Evolutionary conservation across 2,329 filamentous ascomycete species (phyloP).

Genomic region (Fonsecaea erecta): DNA sequence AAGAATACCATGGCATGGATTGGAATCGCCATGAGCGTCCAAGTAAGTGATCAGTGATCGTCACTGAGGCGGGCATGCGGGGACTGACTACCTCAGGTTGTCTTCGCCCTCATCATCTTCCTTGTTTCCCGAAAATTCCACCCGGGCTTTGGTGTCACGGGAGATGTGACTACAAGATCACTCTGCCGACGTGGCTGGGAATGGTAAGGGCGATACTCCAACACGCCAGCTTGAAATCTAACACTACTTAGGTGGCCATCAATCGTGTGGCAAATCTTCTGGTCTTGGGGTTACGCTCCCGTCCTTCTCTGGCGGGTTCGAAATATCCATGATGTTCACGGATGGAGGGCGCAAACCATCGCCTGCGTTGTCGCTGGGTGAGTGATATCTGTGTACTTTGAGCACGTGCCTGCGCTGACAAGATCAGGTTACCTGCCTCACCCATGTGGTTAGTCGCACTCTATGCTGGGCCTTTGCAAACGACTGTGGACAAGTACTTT

Average conservation of each 20-base stretch:
- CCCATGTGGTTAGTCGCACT: slow-evolving; percentile 67
- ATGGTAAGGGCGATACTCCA: slow-evolving; percentile 54
- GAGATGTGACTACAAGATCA: slow-evolving; percentile 48
- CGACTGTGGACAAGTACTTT: slow-evolving; percentile 59
- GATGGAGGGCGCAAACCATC: slow-evolving; percentile 69
- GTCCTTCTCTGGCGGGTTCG: slow-evolving; percentile 66
- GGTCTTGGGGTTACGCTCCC: slow-evolving; percentile 67
- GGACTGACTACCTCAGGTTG: slow-evolving; percentile 50
- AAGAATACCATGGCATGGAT: slow-evolving; percentile 58
- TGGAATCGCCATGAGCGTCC: slow-evolving; percentile 59
- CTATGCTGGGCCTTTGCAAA: slow-evolving; percentile 53
- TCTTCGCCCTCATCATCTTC: slow-evolving; percentile 64
- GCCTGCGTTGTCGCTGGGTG: slow-evolving; percentile 53
- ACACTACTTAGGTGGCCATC: slow-evolving; percentile 59
- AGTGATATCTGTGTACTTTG: not conserved
- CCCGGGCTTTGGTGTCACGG: slow-evolving; percentile 51
- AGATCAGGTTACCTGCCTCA: slow-evolving; percentile 62
- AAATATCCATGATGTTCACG: slow-evolving; percentile 66
- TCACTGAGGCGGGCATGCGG: not conserved
- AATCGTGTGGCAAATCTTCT: slow-evolving; percentile 67
- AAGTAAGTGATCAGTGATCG: slow-evolving; percentile 50
- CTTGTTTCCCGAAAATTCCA: slow-evolving; percentile 70
- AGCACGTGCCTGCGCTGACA: slow-evolving; percentile 8
- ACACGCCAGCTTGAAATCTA: slow-evolving; percentile 16
- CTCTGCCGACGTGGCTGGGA: slow-evolving; percentile 63